phyloP scores from a whole-genome alignment of 2,329 filamentous ascomycete genomes.

The Pestalotiopsis sp. region DNA sequence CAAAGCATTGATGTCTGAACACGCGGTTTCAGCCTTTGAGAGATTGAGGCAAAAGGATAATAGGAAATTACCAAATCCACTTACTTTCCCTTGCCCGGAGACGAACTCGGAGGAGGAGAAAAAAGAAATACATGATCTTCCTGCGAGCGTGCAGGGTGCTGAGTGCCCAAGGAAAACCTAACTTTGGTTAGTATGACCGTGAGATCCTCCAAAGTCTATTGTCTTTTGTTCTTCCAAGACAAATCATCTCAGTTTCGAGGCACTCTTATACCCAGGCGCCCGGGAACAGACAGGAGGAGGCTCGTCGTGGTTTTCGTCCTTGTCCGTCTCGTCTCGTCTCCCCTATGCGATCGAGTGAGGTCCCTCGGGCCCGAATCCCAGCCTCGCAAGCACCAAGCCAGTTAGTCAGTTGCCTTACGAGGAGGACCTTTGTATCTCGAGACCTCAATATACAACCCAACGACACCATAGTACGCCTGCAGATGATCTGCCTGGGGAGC shows the following conservation, averaged over 20 bases:
- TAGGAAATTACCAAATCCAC: slow-evolving; percentile 19
- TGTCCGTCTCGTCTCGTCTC: background rate
- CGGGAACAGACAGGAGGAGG: background rate
- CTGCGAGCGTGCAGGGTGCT: slow-evolving; percentile 15
- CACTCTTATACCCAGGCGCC: background rate
- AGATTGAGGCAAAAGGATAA: slow-evolving; percentile 24
- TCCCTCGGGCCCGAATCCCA: background rate
- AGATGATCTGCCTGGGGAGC: slow-evolving; percentile 1
- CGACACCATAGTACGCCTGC: background rate
- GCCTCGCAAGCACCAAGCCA: background rate
- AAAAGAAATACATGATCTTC: slow-evolving; percentile 15
- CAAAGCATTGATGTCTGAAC: slow-evolving; percentile 11
- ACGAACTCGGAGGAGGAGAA: background rate
- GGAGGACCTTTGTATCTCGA: background rate
- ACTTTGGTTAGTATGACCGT: background rate
- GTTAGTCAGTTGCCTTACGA: background rate
- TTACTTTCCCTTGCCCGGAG: slow-evolving; percentile 19
- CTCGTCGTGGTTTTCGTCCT: background rate
- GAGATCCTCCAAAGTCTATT: slow-evolving; percentile 1
- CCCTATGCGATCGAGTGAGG: background rate
- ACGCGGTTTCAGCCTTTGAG: slow-evolving; percentile 22
- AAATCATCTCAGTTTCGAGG: background rate
- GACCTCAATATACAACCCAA: background rate
- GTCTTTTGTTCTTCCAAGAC: slow-evolving; percentile 2
- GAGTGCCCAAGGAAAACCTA: background rate